These are phyloP conservation scores for Daldinia childiae DNA, from an alignment of 495 filamentous ascomycete species.

Conservation along the genomic window DNA sequence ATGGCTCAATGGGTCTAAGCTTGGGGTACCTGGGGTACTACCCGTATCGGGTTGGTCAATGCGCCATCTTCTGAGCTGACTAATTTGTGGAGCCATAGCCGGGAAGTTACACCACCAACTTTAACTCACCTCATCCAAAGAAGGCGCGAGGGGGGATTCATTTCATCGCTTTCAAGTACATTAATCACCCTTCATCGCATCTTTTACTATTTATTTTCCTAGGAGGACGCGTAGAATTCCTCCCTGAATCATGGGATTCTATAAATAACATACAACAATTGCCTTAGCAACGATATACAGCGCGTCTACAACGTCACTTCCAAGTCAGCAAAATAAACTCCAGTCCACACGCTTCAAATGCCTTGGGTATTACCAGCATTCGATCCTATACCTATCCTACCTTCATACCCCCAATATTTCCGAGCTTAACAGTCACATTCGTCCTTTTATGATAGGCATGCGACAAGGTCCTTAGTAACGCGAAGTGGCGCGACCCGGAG, in stretches of 20 bases:
- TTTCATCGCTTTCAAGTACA: constrained; percentile 4
- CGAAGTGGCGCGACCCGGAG: constrained; percentile 38
- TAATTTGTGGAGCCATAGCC: constrained; percentile 22
- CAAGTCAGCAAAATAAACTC: constrained; percentile 10
- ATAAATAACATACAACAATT: constrained; percentile 6
- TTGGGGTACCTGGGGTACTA: background rate
- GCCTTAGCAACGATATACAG: background rate
- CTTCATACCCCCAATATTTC: background rate
- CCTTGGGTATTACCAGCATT: constrained; percentile 22
- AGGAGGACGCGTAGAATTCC: constrained; percentile 33
- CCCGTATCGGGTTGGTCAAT: background rate
- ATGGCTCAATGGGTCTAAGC: too few species aligned
- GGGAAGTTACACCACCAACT: constrained; percentile 21
- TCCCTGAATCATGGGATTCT: background rate
- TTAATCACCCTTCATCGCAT: constrained; percentile 1
- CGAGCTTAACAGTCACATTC: background rate
- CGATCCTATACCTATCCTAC: constrained; percentile 1
- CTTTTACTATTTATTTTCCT: constrained; percentile 5
- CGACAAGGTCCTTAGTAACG: constrained; percentile 39
- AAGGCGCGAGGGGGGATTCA: constrained; percentile 2
- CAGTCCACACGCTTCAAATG: constrained; percentile 29
- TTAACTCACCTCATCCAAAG: constrained; percentile 14
- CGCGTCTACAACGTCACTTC: constrained; percentile 23
- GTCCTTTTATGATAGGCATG: constrained; percentile 31
- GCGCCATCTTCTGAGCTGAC: constrained; percentile 12